Evolutionary conservation across 1,284 basidiomycete genomes (phyloP), one percentile per base, ranked within the genome.

Genomic region (Tetrapyrgos nigripes): DNA sequence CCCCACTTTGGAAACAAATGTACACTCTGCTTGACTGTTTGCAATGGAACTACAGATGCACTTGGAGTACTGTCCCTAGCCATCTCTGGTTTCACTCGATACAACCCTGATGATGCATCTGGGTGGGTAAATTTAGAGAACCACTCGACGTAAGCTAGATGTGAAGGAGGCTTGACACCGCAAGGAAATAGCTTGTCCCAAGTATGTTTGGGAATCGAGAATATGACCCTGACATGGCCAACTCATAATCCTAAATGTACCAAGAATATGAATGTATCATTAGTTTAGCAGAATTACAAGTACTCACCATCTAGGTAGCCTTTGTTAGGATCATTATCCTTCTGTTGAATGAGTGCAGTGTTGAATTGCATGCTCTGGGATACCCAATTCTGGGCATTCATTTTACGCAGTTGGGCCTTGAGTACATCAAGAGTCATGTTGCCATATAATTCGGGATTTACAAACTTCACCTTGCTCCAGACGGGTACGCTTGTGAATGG

Each of bases 71-170:
- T 46, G 33, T 54, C 48, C 21, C 11, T 13, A 1, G 21, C 13
- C 4, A 37, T 31, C n/a, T 61, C 27, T 11, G 29, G 27, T 17
- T 53, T 52, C 4, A 61, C 28, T 1, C 31, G 49, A 44, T 64
- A 66, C 52, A 68, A 24, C 1, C 55, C 44, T 21, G 57, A 52
- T 6, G 47, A 8, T 17, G 47, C 27, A 23, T 62, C 58, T 2
- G 55, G 62, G 17, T 44, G 8, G 11, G 46, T 11, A 28, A 68
- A 66, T 9, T 53, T 61, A 10, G 61, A 57, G 53, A 70, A 69
- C 63, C 62, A 68, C 37, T 71, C 62, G 4, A 71, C 65, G 56
- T 69, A 69, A 1, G 63, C 68, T 4, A 68, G 48, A 47, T 66
- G 64, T n/a, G 44, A 35, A 24, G 64, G 53, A 8, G 50, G 55